Base-by-base conservation (phyloP, 176 grass and related monocot genomes). In the Rhipidocladum racemiflorum region DNA sequence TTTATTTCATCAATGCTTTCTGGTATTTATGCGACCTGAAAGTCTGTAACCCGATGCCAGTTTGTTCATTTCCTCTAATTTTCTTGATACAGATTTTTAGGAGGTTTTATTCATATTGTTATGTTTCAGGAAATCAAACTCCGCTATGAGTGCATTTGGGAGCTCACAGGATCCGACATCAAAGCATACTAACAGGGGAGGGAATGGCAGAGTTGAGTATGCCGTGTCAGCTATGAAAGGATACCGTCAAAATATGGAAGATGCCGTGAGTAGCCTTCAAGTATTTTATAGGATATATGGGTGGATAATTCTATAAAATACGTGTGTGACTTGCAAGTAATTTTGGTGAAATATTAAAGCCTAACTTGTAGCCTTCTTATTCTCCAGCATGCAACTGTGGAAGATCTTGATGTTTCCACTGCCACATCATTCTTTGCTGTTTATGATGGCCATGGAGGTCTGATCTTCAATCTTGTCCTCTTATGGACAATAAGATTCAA, bases 381-480 rank as follows among this genome's bases (percentile, higher is more conserved):
- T 82, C 39, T 82, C 56, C 65, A 89, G 88, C 83, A 86, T 81
- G 73, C 28, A 49, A 4, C 29, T 71, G 7, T 72, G 45, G n/a
- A 9, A 72, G 21, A 86, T 32, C 30, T 89, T 65, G 65, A 72
- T 78, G 46, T 51, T 81, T 2, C 20, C 40, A 57, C 72, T 45
- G 45, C 32, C 65, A 89, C 88, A 71, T 89, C 88, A 65, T 89
- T 89, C 83, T 89, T 86, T 72, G 83, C 45, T 82, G 83, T 89
- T 72, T 89, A 86, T 82, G 88, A 89, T 77, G 83, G 83, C 65
- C 83, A 89, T 86, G 88, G 83, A 89, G 83, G 88, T 84, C 32
- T 66, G 57, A 65, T 65, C 39, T 67, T 72, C 48, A 73, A 24
- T 25, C 6, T 78, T 68, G 36, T 71, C 21, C 15, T 63, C 6